Evolutionary conservation across 2,329 filamentous ascomycete species (phyloP), one percentile per base, ranked within the genome.

Genomic region (Nemania serpens): DNA sequence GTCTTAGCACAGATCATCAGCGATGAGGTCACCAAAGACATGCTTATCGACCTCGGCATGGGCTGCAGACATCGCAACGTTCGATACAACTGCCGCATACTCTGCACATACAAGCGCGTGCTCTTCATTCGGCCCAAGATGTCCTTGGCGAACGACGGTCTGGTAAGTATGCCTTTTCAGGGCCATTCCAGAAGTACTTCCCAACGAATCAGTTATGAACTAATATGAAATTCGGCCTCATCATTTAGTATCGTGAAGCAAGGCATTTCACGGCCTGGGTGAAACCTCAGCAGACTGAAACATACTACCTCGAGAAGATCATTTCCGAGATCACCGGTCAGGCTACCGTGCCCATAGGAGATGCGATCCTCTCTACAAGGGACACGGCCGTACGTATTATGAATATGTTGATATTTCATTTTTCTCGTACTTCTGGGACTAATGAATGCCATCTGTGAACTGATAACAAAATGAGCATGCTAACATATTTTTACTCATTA

Each of bases 231-330:
- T 29, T 29, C 3, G 3, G 3, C 25, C 7, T 29, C 4, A 29
- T 29, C 25, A 29, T 29, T n/a, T 29, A 29, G 25, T 29, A 64
- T 17, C 43, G 59, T n/a, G 59, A 63, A 29, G 55, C 39, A 1
- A n/a, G 54, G 13, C 73, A 75, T 59, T 80, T 80, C 59, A 77
- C 75, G 1, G 71, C 77, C 0, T 80, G 78, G 78, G 65, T 63
- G 3, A 74, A 73, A 48, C 73, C 71, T 1, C 65, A 71, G 33
- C 67, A 76, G 46, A 66, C 70, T 0, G 78, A 80, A 61, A 63
- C 71, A 10, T 78, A 75, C 62, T 73, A 78, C 43, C 72, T 79
- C 0, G 73, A 39, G 15, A 39, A 10, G 11, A 62, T 71, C 2
- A 66, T 75, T 10, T 57, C 66, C 10, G 63, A 71, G 17, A 64